Percentiles rank a stretch among this genome's conserved stretches.
These are phyloP conservation scores for Hymenoscyphus scutula DNA, from an alignment of 2,329 filamentous ascomycete genomes.

Conservation along the genomic window DNA sequence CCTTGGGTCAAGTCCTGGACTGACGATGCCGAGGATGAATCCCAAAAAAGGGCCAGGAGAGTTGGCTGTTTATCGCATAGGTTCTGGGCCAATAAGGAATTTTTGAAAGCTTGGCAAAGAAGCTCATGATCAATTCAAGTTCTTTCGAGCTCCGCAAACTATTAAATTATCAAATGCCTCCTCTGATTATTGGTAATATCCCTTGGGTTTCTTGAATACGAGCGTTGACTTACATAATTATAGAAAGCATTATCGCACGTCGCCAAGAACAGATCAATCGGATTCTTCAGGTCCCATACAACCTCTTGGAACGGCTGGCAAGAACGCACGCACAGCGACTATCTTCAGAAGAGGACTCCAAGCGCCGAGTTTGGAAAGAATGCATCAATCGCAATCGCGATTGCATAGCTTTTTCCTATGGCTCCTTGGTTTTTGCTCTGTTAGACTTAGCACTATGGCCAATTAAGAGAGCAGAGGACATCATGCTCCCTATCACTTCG, in stretches of 20 bases:
- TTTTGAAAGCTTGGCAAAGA: background rate
- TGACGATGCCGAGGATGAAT: background rate
- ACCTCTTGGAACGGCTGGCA: background rate
- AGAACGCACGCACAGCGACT: no score
- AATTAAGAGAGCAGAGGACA: background rate
- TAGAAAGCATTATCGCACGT: conserved; percentile 5
- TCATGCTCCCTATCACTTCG: background rate
- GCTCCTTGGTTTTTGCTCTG: background rate
- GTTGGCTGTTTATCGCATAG: conserved; percentile 6
- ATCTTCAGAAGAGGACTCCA: no score
- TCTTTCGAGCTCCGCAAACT: background rate
- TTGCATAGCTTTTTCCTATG: background rate
- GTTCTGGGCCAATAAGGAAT: conserved; percentile 5
- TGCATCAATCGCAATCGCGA: no score
- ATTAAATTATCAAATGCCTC: background rate
- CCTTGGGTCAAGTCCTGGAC: background rate
- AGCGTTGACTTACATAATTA: background rate
- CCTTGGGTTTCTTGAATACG: no score
- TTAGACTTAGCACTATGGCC: background rate
- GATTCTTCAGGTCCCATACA: background rate
- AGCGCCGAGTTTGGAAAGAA: no score
- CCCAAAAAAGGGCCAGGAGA: background rate
- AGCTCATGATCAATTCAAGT: background rate
- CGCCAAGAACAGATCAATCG: background rate
- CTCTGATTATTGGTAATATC: background rate